Base-by-base conservation (phyloP, 192 early-diverging fungal genomes). In the Piromyces sp. region DNA sequence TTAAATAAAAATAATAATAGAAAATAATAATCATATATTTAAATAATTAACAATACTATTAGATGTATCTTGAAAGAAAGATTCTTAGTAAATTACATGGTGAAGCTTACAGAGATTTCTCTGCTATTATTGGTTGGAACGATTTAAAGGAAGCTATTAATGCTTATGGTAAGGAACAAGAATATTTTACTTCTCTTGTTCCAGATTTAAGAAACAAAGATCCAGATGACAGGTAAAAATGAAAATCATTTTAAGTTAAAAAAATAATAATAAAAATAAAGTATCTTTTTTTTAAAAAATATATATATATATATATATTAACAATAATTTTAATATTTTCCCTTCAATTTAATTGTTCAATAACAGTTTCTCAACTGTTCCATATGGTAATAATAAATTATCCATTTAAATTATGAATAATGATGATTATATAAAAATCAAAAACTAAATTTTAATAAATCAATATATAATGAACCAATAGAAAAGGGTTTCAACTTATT, bases 401-500 rank as follows among this genome's bases (percentile, higher is more conserved):
- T 33, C 3, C 3, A 33, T 33, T 33, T 6, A 6, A 33, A 33
- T 6, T 6, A 33, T 33, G 9, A 6, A 3, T 33, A 33, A 6
- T 33, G 9, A 33, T 33, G 31, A 33, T 33, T 33, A 33, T 6
- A 9, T 6, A 33, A 33, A 33, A 33, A n/a, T n/a, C n/a, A n/a
- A n/a, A n/a, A n/a, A n/a, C n/a, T n/a, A n/a, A n/a, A n/a, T n/a
- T n/a, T n/a, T n/a, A n/a, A n/a, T n/a, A n/a, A n/a, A n/a, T n/a
- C n/a, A n/a, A n/a, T n/a, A n/a, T n/a, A n/a, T n/a, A n/a, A n/a
- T n/a, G n/a, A n/a, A n/a, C n/a, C n/a, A n/a, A n/a, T 13, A 40
- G 97, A 99, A 87, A 99, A 99, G 88, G 97, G 96, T 29, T 98
- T 94, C 84, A 95, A 95, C 85, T 86, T 99, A 79, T 88, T 99